Conservation (phyloP, 371 early-diverging fungal species). For the Syncephalastrum sp. region DNA sequence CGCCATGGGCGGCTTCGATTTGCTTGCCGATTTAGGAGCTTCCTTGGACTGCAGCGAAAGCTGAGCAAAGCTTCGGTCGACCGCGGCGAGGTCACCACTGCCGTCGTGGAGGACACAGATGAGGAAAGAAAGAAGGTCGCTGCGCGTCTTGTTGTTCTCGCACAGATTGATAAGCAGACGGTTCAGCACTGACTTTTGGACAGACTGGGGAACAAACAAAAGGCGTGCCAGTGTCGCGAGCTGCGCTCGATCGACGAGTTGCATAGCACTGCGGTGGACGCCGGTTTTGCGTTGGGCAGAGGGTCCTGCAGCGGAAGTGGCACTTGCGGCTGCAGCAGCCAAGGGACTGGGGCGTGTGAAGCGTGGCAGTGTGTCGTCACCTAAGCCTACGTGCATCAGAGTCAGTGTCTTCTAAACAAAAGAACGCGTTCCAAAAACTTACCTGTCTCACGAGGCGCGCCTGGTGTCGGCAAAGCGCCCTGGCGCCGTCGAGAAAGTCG, state of each 20-base stretch:
- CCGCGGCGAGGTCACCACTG: conserved; percentile 71
- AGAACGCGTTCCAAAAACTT: not conserved
- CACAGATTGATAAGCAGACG: conserved; percentile 82
- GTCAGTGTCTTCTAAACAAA: too few relatives aligned
- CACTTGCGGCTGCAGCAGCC: too few relatives aligned
- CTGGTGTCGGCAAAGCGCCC: conserved; percentile 22
- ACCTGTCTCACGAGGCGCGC: conserved; percentile 10
- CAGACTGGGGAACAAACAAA: conserved; percentile 78
- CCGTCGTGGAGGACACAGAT: conserved; percentile 87
- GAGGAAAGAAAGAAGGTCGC: conserved; percentile 83
- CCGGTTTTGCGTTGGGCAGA: conserved; percentile 2
- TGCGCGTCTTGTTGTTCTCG: conserved; percentile 85
- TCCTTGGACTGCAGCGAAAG: conserved; percentile 61
- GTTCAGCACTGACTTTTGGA: conserved; percentile 68
- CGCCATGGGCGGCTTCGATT: conserved; percentile 23
- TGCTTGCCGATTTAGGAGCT: conserved; percentile 29
- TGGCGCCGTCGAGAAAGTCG: conserved; percentile 46
- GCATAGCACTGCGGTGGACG: conserved; percentile 63
- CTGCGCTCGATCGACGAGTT: conserved; percentile 81
- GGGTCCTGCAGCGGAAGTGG: not conserved
- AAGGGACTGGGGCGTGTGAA: too few relatives aligned
- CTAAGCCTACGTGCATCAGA: too few relatives aligned
- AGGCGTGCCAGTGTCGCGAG: conserved; percentile 83
- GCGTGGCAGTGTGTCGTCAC: too few relatives aligned
- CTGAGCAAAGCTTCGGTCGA: conserved; percentile 78